Conservation (phyloP, 768 basidiomycete genomes). For the Brasilioporus rufonigricans region DNA sequence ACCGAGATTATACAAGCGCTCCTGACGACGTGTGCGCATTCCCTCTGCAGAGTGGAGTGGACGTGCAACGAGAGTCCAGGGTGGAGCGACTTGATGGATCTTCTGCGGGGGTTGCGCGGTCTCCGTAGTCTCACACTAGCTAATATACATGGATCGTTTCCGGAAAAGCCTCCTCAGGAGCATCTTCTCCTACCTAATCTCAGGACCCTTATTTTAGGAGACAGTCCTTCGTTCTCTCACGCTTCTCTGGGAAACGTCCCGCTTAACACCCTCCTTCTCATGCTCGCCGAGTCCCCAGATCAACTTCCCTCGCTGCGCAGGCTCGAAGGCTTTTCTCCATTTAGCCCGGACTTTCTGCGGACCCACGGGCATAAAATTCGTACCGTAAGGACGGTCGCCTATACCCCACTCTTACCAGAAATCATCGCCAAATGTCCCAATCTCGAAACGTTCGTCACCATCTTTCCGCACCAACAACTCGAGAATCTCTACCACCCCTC, state of each 20-base stretch:
- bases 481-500: constrained; percentile 39
- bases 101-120: constrained; percentile 34
- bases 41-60: constrained; percentile 47
- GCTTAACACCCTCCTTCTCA: constrained; percentile 41
- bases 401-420: constrained; percentile 34
- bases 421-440: constrained; percentile 40
- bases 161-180: constrained; percentile 20
- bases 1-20: constrained; percentile 35
- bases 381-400: constrained; percentile 36
- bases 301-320: constrained; percentile 41
- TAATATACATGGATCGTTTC: constrained; percentile 37
- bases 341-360: constrained; percentile 39
- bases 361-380: constrained; percentile 43
- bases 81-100: constrained; percentile 36
- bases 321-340: constrained; percentile 44
- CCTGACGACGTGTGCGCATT: constrained; percentile 29
- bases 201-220: constrained; percentile 41
- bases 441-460: constrained; percentile 40
- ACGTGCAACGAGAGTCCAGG: constrained; percentile 42
- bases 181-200: constrained; percentile 35
- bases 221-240: constrained; percentile 32
- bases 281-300: constrained; percentile 31
- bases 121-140: constrained; percentile 42
- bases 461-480: constrained; percentile 34
- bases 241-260: constrained; percentile 34